Evolutionary conservation across 768 basidiomycete species (phyloP).

Genomic region (Udeniomyces megalosporus): DNA sequence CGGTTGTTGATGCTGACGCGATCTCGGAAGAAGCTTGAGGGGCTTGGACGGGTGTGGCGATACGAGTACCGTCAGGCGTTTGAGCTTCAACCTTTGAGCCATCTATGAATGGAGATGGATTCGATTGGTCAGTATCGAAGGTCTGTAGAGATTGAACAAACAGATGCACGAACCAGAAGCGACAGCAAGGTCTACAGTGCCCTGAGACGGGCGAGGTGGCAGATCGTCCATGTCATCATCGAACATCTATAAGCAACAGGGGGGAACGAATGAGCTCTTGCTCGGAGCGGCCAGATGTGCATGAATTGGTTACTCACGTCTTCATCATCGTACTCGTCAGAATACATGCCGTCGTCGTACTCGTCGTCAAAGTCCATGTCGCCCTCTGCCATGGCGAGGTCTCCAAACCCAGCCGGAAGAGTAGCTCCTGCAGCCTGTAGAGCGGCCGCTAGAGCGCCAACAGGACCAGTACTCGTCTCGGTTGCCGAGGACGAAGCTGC

Average conservation of each 20-base stretch:
- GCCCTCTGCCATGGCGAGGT: background rate
- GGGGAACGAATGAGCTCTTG: background rate
- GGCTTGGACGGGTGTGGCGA: conserved; percentile 61
- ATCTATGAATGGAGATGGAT: conserved; percentile 35
- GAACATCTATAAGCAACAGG: conserved; percentile 42
- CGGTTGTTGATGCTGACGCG: conserved; percentile 24
- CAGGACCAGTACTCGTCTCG: no score
- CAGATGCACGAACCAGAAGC: conserved; percentile 41
- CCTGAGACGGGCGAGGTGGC: conserved; percentile 46
- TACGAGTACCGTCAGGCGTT: conserved; percentile 87
- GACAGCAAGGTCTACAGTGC: conserved; percentile 70
- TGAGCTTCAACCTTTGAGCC: conserved; percentile 89
- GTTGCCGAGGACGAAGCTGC: conserved; percentile 7
- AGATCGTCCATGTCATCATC: conserved; percentile 74
- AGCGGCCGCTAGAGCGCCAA: no score
- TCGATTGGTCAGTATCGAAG: background rate
- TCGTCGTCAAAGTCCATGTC: conserved; percentile 58
- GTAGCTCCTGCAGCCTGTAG: background rate
- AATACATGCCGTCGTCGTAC: conserved; percentile 32
- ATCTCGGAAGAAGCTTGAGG: conserved; percentile 25
- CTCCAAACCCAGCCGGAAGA: background rate
- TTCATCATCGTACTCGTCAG: conserved; percentile 25
- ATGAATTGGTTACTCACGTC: no score
- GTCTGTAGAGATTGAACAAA: no score
- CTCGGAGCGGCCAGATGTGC: no score